A percentile compares a stretch with the other conserved stretches of the same genome.
Evolutionary conservation across 2,329 filamentous ascomycete species (phyloP).

Genomic region (Aspergillus arachidicola): DNA sequence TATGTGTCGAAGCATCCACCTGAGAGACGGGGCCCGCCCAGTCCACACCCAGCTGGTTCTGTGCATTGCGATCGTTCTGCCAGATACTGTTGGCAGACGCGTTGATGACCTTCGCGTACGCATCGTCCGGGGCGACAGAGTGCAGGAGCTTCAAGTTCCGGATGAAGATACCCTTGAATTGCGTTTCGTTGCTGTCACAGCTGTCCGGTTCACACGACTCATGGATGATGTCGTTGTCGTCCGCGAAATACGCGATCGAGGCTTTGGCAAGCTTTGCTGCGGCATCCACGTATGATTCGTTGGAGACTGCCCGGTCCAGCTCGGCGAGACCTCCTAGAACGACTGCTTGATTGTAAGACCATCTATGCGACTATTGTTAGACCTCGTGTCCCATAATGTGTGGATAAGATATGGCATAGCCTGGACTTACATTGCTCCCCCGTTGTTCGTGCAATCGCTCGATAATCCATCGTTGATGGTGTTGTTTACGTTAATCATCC

Average conservation of each 20-base stretch:
- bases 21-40: conserved; percentile 65
- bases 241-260: conserved; percentile 51
- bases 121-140: conserved; percentile 50
- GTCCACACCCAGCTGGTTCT: conserved; percentile 60
- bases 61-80: conserved; percentile 56
- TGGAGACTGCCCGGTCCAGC: conserved; percentile 47
- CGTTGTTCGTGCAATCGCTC: conserved; percentile 54
- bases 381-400: neutral
- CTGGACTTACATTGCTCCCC: conserved; percentile 31
- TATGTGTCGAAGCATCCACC: conserved; percentile 62
- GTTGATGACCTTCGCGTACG: conserved; percentile 59
- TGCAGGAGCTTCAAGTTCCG: conserved; percentile 66
- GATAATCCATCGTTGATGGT: conserved; percentile 59
- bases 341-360: conserved; percentile 65
- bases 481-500: conserved; percentile 51
- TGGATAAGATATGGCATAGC: neutral
- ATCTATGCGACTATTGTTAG: conserved; percentile 31
- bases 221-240: conserved; percentile 53
- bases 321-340: conserved; percentile 61
- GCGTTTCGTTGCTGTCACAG: conserved; percentile 56
- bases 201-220: conserved; percentile 56
- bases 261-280: conserved; percentile 57
- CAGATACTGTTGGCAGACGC: conserved; percentile 68
- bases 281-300: conserved; percentile 45
- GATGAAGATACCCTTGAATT: conserved; percentile 74